Base-by-base conservation (phyloP, 2,329 filamentous ascomycete species). In the Fusarium penzigii region DNA sequence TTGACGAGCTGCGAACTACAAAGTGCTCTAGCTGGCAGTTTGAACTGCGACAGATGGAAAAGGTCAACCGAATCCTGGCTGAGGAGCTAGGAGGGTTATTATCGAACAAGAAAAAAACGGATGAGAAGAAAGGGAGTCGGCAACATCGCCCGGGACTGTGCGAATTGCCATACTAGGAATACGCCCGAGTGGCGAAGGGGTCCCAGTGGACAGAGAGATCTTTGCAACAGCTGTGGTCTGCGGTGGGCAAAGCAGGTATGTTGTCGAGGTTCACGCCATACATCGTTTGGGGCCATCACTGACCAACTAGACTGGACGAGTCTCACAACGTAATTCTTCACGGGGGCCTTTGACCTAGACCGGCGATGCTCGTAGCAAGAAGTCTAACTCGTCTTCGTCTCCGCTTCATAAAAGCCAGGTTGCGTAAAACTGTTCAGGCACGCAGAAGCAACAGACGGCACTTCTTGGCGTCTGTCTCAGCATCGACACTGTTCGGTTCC, bases 21-120 rank as follows among this genome's bases (percentile, higher is more conserved):
- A 86, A 93, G 57, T 94, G 90, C 65, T 94, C 91, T 3, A 95
- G 89, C 64, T 97, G 93, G 93, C 92, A 97, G 70, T 96, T 92
- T 64, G 93, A 97, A 71, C 78, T 97, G 29, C 83, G 92, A 36
- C 92, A 97, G 69, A 89, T 97, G 83, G 92, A 96, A 70, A 96
- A 93, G 73, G 85, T 89, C n/a, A 97, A 97, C 66, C 82, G 92
- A 25, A 78, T 89, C 25, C 77, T 97, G 7, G 87, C 90, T 1
- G 93, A 97, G 70, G 92, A 97, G 73, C 80, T 97, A 5, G 89
- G 92, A 47, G 85, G 85, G 17, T 75, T 97, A 5, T 74, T 96
- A 17, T 87, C 88, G 2, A 90, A 88, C 58, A 93, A 90, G 74
- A n/a, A 97, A 96, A 79, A 97, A 96, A 76, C 81, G 93, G 39